Conservation (phyloP, 768 basidiomycete genomes). For the Boletus tomentosulus region DNA sequence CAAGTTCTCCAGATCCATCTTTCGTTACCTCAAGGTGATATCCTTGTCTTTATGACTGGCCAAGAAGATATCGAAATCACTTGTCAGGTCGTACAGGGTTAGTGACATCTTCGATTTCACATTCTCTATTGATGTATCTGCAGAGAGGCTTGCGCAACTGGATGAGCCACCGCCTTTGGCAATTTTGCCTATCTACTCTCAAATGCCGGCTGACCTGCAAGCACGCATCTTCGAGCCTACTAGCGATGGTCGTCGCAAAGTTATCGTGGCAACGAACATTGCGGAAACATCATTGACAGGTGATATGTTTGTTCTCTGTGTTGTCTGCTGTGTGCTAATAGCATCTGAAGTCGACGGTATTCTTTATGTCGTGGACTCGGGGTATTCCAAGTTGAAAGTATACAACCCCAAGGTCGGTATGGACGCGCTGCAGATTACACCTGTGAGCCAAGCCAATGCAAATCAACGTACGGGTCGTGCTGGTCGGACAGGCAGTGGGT, state of each 20-base stretch:
- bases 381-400: constrained; percentile 96
- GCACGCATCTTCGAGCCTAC: constrained; percentile 98
- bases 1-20: constrained; percentile 97
- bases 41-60: constrained; percentile 98
- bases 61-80: constrained; percentile 99
- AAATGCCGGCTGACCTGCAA: constrained; percentile 99
- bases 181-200: constrained; percentile 95
- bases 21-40: constrained; percentile 88
- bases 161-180: constrained; percentile 85
- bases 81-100: constrained; percentile 92
- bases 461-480: constrained; percentile 95
- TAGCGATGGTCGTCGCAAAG: constrained; percentile 89
- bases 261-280: constrained; percentile 98
- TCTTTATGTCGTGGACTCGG: constrained; percentile 92
- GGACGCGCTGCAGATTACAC: constrained; percentile 98
- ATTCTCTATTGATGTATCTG: background rate
- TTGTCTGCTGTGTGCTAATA: constrained; percentile 5
- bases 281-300: constrained; percentile 97
- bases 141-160: constrained; percentile 87
- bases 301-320: constrained; percentile 25
- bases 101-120: constrained; percentile 12
- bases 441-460: constrained; percentile 98
- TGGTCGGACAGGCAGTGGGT: constrained; percentile 95
- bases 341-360: constrained; percentile 82
- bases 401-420: constrained; percentile 99